These are phyloP conservation scores for Xylaria sp. DNA, from an alignment of 2,329 filamentous ascomycete species.

Conservation along the genomic window DNA sequence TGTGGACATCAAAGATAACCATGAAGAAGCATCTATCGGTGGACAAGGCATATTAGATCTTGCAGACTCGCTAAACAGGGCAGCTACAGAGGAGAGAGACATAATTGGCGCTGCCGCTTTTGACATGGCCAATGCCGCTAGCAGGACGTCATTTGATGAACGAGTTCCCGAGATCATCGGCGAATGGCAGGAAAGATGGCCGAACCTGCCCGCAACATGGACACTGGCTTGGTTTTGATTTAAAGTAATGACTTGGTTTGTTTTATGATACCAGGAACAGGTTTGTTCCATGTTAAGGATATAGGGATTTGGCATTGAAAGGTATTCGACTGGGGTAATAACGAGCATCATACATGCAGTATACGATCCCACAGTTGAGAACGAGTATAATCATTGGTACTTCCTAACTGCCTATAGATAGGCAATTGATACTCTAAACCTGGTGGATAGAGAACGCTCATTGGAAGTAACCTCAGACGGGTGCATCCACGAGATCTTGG, in stretches of 20 bases:
- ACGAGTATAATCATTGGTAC: not conserved
- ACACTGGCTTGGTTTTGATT: slow-evolving; percentile 91
- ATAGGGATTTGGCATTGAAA: not conserved
- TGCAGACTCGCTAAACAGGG: slow-evolving; percentile 84
- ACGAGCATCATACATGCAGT: not conserved
- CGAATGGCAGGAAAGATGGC: slow-evolving; percentile 95
- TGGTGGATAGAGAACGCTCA: not conserved
- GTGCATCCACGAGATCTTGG: not conserved
- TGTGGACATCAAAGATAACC: slow-evolving; percentile 97
- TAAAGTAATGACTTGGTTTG: slow-evolving; percentile 24
- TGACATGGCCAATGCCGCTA: slow-evolving; percentile 73
- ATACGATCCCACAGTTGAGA: not conserved
- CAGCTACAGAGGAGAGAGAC: slow-evolving; percentile 80
- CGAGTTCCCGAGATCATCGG: slow-evolving; percentile 91
- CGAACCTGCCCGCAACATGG: slow-evolving; percentile 90
- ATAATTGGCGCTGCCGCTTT: slow-evolving; percentile 72
- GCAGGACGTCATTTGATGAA: slow-evolving; percentile 86
- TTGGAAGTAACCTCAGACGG: not conserved
- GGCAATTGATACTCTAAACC: not conserved
- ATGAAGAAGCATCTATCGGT: slow-evolving; percentile 92
- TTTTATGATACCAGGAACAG: slow-evolving; percentile 48
- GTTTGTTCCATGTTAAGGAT: slow-evolving; percentile 34
- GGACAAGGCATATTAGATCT: slow-evolving; percentile 93
- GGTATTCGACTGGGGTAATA: not conserved
- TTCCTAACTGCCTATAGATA: not conserved